These are phyloP conservation scores for Scheffersomyces titani DNA, from an alignment of 1,139 yeast species.

Conservation along the genomic window DNA sequence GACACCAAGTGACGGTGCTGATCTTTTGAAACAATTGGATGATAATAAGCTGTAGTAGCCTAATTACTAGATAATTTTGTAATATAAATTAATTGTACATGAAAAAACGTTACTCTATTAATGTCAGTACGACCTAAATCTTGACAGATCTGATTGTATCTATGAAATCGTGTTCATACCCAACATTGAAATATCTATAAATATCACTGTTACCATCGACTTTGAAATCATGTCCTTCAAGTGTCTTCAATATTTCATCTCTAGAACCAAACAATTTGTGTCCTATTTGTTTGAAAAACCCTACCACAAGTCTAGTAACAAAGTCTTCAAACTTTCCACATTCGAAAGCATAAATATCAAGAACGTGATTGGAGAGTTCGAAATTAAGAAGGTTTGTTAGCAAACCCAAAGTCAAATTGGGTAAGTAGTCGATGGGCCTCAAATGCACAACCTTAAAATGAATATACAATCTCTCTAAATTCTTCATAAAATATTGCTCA, in stretches of 20 bases:
- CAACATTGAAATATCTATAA: conserved; percentile 43
- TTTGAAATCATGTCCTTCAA: conserved; percentile 27
- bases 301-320: conserved; percentile 49
- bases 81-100: not conserved
- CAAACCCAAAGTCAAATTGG: conserved; percentile 20
- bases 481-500: conserved; percentile 43
- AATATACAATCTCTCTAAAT: conserved; percentile 45
- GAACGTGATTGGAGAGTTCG: conserved; percentile 31
- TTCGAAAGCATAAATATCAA: conserved; percentile 65
- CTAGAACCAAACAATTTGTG: conserved; percentile 55
- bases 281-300: conserved; percentile 46
- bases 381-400: conserved; percentile 23
- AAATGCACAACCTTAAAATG: conserved; percentile 51
- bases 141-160: conserved; percentile 30
- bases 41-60: conserved; percentile 18
- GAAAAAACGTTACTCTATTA: not conserved
- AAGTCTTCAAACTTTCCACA: conserved; percentile 43
- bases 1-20: conserved; percentile 63
- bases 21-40: conserved; percentile 57
- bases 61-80: not conserved
- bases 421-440: conserved; percentile 27
- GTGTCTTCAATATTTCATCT: conserved; percentile 41
- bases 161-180: conserved; percentile 52
- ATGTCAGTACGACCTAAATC: conserved; percentile 4
- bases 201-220: conserved; percentile 9